Evolutionary conservation across 352 stramenopile genomes (phyloP).

Genomic region (Phytophthora litchii): DNA sequence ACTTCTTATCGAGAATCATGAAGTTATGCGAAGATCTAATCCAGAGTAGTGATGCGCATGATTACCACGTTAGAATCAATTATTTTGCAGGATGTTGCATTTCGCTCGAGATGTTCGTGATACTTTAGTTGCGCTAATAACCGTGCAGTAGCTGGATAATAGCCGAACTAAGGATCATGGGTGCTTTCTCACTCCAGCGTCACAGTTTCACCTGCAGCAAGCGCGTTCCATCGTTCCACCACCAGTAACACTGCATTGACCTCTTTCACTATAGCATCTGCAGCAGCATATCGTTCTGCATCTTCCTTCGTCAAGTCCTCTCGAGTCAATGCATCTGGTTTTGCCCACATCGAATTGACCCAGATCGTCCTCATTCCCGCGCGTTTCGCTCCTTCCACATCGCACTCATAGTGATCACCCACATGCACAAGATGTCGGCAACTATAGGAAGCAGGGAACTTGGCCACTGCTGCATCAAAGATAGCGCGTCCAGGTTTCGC

Average conservation of each 20-base stretch:
- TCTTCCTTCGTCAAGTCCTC: slow-evolving; percentile 36
- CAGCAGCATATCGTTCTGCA: slow-evolving; percentile 38
- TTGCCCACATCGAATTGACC: slow-evolving; percentile 56
- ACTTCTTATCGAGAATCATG: no score
- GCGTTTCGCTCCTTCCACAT: slow-evolving; percentile 68
- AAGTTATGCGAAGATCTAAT: no score
- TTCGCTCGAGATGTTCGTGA: no score
- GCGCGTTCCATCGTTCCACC: slow-evolving; percentile 51
- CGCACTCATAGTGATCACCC: slow-evolving; percentile 76
- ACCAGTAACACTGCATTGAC: slow-evolving; percentile 51
- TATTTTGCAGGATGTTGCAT: no score
- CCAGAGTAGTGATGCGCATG: no score
- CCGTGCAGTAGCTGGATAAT: no score
- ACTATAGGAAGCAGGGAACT: slow-evolving; percentile 36
- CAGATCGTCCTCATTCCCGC: slow-evolving; percentile 71
- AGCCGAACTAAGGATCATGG: no score
- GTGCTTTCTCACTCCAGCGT: background rate
- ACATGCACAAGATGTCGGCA: slow-evolving; percentile 68
- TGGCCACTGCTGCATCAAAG: slow-evolving; percentile 59
- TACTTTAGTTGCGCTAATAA: no score
- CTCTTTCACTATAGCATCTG: slow-evolving; percentile 67
- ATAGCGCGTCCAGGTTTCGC: slow-evolving; percentile 56
- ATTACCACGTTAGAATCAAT: no score
- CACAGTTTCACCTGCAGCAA: slow-evolving; percentile 6
- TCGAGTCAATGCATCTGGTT: slow-evolving; percentile 44